These are phyloP conservation scores for Neonectria coccinea DNA, from an alignment of 2,329 filamentous ascomycete species.

Conservation along the genomic window DNA sequence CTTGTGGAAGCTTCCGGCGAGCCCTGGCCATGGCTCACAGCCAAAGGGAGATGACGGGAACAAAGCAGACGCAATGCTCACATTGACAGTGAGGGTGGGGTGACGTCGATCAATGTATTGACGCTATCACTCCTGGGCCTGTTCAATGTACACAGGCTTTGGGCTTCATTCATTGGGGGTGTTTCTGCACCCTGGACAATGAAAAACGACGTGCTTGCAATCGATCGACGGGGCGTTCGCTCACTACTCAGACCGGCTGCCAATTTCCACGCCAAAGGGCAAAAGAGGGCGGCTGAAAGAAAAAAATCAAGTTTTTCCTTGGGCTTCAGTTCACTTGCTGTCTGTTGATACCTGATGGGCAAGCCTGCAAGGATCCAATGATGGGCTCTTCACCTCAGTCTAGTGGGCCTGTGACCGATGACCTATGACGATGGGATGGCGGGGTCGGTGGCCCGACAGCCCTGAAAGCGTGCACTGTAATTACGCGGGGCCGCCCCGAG, in stretches of 20 bases:
- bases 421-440: conserved; percentile 42
- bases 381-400: background rate
- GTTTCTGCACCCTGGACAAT: conserved; percentile 11
- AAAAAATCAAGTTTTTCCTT: conserved; percentile 14
- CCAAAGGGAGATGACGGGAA: background rate
- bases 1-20: conserved; percentile 50
- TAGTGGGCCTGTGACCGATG: conserved; percentile 28
- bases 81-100: conserved; percentile 32
- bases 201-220: background rate
- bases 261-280: background rate
- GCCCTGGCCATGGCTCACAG: conserved; percentile 9
- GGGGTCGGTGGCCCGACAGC: conserved; percentile 27
- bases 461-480: background rate
- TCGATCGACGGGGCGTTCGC: background rate
- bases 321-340: conserved; percentile 21
- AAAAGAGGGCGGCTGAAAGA: background rate
- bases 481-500: conserved; percentile 3
- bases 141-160: conserved; percentile 24
- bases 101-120: conserved; percentile 42
- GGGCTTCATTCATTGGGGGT: background rate
- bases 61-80: conserved; percentile 17
- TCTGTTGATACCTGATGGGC: conserved; percentile 40
- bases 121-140: conserved; percentile 1
- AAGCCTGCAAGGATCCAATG: conserved; percentile 17
- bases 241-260: background rate